Conservation (phyloP, 2,329 filamentous ascomycete genomes). For the Aspergillus tubingensis region DNA sequence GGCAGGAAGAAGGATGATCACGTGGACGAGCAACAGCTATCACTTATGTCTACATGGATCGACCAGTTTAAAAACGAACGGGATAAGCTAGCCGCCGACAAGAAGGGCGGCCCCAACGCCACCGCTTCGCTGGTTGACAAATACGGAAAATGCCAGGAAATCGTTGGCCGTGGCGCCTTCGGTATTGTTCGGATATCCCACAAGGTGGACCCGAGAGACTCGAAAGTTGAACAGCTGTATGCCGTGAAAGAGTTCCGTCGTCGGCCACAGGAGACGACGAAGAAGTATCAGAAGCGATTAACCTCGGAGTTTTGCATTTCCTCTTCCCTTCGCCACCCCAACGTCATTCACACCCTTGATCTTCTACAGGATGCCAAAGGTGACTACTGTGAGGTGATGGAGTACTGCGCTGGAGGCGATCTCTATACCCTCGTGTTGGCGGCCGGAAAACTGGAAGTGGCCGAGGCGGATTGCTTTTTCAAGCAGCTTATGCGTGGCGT, state of each 20-base stretch:
- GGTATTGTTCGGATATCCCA: slow-evolving; percentile 97
- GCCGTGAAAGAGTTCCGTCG: slow-evolving; percentile 98
- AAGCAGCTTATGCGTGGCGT: slow-evolving; percentile 99
- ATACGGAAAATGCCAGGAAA: slow-evolving; percentile 97
- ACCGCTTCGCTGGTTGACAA: slow-evolving; percentile 86
- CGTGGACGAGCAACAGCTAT: slow-evolving; percentile 71
- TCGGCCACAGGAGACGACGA: slow-evolving; percentile 88
- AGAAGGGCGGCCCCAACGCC: slow-evolving; percentile 72
- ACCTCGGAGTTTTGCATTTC: slow-evolving; percentile 99
- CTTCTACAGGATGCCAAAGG: slow-evolving; percentile 94
- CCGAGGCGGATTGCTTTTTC: slow-evolving; percentile 96
- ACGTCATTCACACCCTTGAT: slow-evolving; percentile 96
- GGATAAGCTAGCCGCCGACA: slow-evolving; percentile 71
- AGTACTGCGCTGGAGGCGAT: slow-evolving; percentile 95
- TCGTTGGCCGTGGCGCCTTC: slow-evolving; percentile 93
- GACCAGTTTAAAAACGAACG: slow-evolving; percentile 89
- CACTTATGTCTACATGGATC: slow-evolving; percentile 93
- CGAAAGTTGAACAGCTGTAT: slow-evolving; percentile 80
- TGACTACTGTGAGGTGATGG: slow-evolving; percentile 99
- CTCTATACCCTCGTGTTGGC: slow-evolving; percentile 91
- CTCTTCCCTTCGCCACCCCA: slow-evolving; percentile 91
- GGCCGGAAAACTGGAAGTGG: slow-evolving; percentile 82
- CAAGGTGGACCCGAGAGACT: slow-evolving; percentile 82
- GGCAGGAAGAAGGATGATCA: slow-evolving; percentile 74
- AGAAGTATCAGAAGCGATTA: slow-evolving; percentile 96